These are phyloP conservation scores for Kodamaea alishanica DNA, from an alignment of 1,139 yeast genomes.

Conservation along the genomic window DNA sequence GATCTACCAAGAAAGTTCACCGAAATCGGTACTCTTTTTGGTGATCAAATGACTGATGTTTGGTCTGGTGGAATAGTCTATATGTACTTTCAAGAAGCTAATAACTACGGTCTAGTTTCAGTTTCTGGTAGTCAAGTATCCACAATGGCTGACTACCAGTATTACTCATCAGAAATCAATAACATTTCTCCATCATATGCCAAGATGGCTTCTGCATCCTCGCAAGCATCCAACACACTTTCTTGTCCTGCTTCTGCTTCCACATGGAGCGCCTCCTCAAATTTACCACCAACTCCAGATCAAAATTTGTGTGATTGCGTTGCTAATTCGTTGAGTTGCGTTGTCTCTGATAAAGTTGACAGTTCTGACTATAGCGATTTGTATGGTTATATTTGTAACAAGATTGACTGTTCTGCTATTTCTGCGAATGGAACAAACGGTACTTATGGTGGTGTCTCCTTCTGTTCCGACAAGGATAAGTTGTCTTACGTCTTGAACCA, in stretches of 20 bases:
- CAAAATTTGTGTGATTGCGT: conserved; percentile 38
- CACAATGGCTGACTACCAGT: conserved; percentile 45
- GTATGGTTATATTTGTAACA: conserved; percentile 32
- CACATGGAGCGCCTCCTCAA: conserved; percentile 38
- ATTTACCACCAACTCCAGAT: conserved; percentile 47
- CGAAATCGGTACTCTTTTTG: conserved; percentile 56
- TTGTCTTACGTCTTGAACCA: conserved; percentile 40
- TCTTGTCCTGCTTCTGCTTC: conserved; percentile 37
- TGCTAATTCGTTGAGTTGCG: conserved; percentile 34
- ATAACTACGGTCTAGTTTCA: conserved; percentile 75
- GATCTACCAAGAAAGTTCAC: conserved; percentile 59
- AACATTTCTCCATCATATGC: conserved; percentile 46
- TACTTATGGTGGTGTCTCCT: conserved; percentile 40
- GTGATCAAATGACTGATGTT: conserved; percentile 49
- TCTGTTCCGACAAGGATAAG: conserved; percentile 37
- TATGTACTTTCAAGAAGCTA: conserved; percentile 77
- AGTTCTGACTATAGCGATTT: conserved; percentile 33
- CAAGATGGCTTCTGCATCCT: conserved; percentile 21
- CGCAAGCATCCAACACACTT: conserved; percentile 23
- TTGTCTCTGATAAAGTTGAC: conserved; percentile 29
- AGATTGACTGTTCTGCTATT: conserved; percentile 37
- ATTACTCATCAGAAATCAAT: conserved; percentile 56
- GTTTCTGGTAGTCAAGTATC: conserved; percentile 40
- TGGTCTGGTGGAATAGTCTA: conserved; percentile 94
- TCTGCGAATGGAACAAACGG: conserved; percentile 36